Conservation (phyloP, 169 alveolate genomes). For the Theileria sp. region DNA sequence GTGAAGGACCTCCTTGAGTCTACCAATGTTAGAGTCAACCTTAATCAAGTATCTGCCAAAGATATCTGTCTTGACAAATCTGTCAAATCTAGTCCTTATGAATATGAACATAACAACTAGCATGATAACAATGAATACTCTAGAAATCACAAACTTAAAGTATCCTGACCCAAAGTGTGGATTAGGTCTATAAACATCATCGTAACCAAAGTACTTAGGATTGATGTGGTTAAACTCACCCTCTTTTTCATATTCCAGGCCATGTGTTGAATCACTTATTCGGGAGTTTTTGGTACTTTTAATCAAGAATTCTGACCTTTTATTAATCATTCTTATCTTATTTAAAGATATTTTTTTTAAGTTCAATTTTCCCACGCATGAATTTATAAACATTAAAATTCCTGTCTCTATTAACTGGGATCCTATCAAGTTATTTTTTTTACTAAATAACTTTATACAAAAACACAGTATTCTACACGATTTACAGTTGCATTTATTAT, state of each 20-base stretch:
- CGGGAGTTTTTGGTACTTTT: neutral
- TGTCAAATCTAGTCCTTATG: conserved; percentile 3
- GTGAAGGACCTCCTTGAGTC: neutral
- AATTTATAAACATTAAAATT: too few relatives aligned
- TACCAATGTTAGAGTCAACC: neutral
- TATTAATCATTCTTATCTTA: too few relatives aligned
- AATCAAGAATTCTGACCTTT: too few relatives aligned
- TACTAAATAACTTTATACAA: too few relatives aligned
- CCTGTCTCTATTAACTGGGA: too few relatives aligned
- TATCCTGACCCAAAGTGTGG: neutral
- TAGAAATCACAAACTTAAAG: neutral
- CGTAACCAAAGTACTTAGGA: neutral
- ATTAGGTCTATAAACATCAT: neutral
- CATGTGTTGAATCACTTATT: neutral
- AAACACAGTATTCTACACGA: too few relatives aligned
- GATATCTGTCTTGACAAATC: neutral
- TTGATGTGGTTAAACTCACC: neutral
- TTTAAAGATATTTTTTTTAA: too few relatives aligned
- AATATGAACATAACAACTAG: neutral
- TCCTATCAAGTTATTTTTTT: too few relatives aligned
- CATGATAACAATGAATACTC: neutral
- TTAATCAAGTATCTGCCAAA: neutral
- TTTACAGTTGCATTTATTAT: too few relatives aligned
- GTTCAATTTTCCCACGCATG: neutral
- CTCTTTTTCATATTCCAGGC: neutral